Base-by-base conservation (phyloP, 2,329 filamentous ascomycete genomes). In the Aphanocladium album region DNA sequence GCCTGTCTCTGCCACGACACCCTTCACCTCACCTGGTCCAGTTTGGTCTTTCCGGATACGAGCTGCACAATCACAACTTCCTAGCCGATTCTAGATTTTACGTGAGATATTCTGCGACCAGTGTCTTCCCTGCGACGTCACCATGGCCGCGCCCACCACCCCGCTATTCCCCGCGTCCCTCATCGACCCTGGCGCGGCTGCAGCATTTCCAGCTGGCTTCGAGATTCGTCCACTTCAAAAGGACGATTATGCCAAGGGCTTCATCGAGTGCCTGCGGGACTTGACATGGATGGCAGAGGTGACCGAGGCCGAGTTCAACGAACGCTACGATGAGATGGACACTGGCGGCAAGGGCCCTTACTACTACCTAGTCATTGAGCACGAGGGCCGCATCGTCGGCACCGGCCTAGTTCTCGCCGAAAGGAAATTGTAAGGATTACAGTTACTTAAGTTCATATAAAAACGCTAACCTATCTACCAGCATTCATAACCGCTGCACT, bases 281-380 rank as follows among this genome's bases (percentile, higher is more conserved):
- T 79, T 95, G 60, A 93, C 90, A 1, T 89, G 86, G 57, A 89
- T 93, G 41, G 90, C 89, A 52, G 86, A 92, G 47, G 82, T 91
- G 60, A 81, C 80, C 8, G 81, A 88, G 69, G 77, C 82, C 61
- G 80, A 84, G 63, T 93, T 88, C 80, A 80, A 85, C 67, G 77
- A 84, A 68, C 82, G 88, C 41, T 92, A 87, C 72, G 86, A 88
- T 64, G 86, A 88, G 64, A 76, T 77, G 72, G 64, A 69, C 55
- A 66, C 63, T 1, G 63, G 64, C 16, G 72, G 74, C 8, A 69
- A 67, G 52, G 74, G 72, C n/a, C 76, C 75, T 0, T 93, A 93
- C 73, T 92, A 88, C 72, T 79, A 92, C 57, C 74, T 91, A 33
- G 87, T 89, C 50, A 84, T 93, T 60, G 83, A 87, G 65, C 82